phyloP scores from a whole-genome alignment of 2,329 filamentous ascomycete genomes.

The Torrubiella hemipterigena region DNA sequence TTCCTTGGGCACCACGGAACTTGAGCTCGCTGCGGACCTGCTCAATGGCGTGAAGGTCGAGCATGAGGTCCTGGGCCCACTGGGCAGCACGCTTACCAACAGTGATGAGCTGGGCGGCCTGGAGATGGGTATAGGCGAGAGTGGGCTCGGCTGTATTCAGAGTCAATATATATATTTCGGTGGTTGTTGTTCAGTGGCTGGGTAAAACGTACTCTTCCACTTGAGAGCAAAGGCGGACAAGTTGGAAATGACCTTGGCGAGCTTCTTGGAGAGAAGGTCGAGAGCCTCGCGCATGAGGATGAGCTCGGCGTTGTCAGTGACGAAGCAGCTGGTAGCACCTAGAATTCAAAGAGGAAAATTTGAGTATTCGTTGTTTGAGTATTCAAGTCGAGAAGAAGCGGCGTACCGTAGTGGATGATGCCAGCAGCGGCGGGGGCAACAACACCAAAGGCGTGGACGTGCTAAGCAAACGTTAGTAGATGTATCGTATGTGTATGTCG shows the following conservation, averaged over 20 bases:
- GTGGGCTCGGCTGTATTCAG: conserved; percentile 38
- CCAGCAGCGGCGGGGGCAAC: conserved; percentile 67
- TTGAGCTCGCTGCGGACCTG: conserved; percentile 53
- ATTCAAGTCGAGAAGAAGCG: conserved; percentile 12
- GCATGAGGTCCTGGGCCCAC: conserved; percentile 53
- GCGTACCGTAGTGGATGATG: conserved; percentile 62
- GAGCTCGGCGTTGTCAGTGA: conserved; percentile 67
- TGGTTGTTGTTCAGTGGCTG: neutral
- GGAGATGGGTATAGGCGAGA: conserved; percentile 66
- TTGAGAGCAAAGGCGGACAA: conserved; percentile 60
- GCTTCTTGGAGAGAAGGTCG: conserved; percentile 63
- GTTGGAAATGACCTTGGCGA: conserved; percentile 69
- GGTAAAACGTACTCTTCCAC: conserved; percentile 42
- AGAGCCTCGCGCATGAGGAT: conserved; percentile 55
- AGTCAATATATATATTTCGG: neutral
- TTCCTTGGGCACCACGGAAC: conserved; percentile 60
- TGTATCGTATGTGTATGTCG: neutral
- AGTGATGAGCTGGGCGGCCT: conserved; percentile 49
- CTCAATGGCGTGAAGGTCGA: conserved; percentile 67
- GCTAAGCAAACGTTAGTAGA: conserved; percentile 20
- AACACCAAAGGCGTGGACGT: conserved; percentile 64
- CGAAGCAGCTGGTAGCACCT: conserved; percentile 33
- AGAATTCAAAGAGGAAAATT: neutral
- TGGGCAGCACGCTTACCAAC: conserved; percentile 58
- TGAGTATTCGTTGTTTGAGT: no score